Percentiles rank a stretch among this genome's conserved stretches.
Conservation (phyloP, 805 yeast species). For the Candida jianshihensis region DNA sequence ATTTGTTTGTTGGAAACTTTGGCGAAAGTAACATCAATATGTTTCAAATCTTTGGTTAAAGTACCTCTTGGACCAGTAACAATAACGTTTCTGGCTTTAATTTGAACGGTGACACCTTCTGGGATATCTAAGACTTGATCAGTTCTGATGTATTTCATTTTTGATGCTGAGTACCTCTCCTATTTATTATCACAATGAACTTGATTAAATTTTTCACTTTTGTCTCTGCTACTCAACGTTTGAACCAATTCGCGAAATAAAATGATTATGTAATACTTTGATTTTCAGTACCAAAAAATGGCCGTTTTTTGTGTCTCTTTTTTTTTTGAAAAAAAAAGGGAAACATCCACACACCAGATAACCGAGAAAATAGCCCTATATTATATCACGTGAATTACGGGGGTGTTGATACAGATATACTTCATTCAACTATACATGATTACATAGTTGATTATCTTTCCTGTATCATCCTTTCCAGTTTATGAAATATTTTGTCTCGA, state of each 20-base stretch:
- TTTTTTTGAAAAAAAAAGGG: not conserved
- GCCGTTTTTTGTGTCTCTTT: too few species aligned
- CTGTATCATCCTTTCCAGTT: conserved; percentile 45
- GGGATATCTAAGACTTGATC: conserved; percentile 82
- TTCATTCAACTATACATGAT: too few species aligned
- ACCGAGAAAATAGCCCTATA: not conserved
- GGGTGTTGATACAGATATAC: too few species aligned
- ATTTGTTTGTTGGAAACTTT: conserved; percentile 67
- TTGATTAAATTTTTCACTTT: conserved; percentile 2
- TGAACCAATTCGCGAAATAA: not conserved
- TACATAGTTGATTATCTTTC: not conserved
- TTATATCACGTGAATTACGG: conserved; percentile 1
- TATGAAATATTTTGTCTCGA: conserved; percentile 55
- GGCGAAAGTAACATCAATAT: conserved; percentile 89
- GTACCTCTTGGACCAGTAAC: conserved; percentile 98
- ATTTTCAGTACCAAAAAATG: not conserved
- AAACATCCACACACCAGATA: conserved; percentile 4
- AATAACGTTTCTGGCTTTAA: conserved; percentile 84
- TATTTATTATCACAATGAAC: too few species aligned
- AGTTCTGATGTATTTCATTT: conserved; percentile 81
- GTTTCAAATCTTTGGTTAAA: conserved; percentile 83
- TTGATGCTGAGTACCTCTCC: conserved; percentile 1
- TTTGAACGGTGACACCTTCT: conserved; percentile 85
- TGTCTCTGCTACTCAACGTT: not conserved
- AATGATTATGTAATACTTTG: not conserved